Evolutionary conservation across 164 flowering plant species (phyloP).

Genomic region (Buxus sempervirens): DNA sequence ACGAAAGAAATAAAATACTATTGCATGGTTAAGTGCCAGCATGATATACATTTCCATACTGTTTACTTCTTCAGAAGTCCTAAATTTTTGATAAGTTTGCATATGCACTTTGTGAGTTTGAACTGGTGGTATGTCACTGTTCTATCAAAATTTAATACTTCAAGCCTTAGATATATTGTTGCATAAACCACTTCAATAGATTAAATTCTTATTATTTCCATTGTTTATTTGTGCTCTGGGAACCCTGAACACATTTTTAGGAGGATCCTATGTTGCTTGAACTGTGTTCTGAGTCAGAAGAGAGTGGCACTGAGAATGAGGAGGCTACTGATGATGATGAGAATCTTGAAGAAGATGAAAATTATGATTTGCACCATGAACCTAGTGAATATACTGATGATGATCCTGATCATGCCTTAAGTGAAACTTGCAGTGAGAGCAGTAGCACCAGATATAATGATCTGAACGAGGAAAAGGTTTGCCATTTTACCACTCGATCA

Average conservation of each 20-base stretch:
- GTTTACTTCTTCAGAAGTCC: no score
- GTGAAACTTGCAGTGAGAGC: conserved; percentile 32
- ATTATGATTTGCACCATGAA: neutral
- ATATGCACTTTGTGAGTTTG: no score
- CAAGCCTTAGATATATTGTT: no score
- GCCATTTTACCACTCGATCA: conserved; percentile 8
- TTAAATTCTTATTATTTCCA: neutral
- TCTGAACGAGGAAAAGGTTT: conserved; percentile 29
- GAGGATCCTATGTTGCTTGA: conserved; percentile 43
- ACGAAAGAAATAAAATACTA: no score
- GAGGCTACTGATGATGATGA: conserved; percentile 58
- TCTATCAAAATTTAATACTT: no score
- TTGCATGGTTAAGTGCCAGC: no score
- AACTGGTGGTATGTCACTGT: no score
- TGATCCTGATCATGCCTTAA: conserved; percentile 33
- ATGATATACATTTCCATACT: no score
- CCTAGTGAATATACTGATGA: conserved; percentile 36
- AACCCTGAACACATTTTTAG: conserved; percentile 26
- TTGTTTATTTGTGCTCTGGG: neutral
- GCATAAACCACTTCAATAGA: neutral
- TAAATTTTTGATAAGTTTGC: no score
- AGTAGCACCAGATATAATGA: conserved; percentile 26
- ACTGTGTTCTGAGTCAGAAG: conserved; percentile 57
- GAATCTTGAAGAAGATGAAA: conserved; percentile 34
- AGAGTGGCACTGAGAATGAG: conserved; percentile 55